Conservation (phyloP, 805 yeast genomes). For the Saccharomycopsis sp. region DNA sequence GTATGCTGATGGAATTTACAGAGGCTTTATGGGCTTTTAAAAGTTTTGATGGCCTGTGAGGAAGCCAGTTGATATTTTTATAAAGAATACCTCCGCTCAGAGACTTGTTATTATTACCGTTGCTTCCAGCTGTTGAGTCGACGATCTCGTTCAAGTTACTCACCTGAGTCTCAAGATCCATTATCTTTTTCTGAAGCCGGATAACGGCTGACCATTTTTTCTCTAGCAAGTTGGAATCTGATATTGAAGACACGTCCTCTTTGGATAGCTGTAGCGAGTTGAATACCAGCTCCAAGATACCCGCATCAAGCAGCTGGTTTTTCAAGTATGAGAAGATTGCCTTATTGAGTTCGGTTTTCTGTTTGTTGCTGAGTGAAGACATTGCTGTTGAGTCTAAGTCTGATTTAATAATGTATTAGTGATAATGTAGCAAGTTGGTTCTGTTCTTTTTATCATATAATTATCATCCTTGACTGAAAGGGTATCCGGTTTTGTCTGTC, state of each 20-base stretch:
- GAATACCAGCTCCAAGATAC: not conserved
- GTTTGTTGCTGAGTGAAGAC: conserved; percentile 15
- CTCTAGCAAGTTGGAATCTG: conserved; percentile 39
- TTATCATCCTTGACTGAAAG: not conserved
- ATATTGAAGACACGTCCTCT: not conserved
- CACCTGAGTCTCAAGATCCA: conserved; percentile 61
- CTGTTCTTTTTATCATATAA: not conserved
- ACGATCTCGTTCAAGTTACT: conserved; percentile 42
- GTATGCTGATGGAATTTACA: conserved; percentile 59
- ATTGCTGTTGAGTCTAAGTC: too few species aligned
- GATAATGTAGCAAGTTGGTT: too few species aligned
- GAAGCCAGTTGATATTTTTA: conserved; percentile 51
- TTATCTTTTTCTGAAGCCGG: conserved; percentile 65
- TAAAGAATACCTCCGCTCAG: conserved; percentile 2
- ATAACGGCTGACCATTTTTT: conserved; percentile 86
- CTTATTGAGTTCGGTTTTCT: conserved; percentile 14
- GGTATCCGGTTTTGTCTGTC: too few species aligned
- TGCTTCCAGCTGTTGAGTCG: conserved; percentile 26
- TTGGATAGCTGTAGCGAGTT: not conserved
- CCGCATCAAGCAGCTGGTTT: not conserved
- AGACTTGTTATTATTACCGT: conserved; percentile 12
- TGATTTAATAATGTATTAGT: too few species aligned
- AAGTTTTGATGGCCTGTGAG: conserved; percentile 38
- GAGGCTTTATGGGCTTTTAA: conserved; percentile 53
- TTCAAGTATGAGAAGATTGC: conserved; percentile 14